A percentile compares a stretch with the other conserved stretches of the same genome.
Conservation (phyloP, 2,329 filamentous ascomycete genomes). For the Colletotrichum viniferum region DNA sequence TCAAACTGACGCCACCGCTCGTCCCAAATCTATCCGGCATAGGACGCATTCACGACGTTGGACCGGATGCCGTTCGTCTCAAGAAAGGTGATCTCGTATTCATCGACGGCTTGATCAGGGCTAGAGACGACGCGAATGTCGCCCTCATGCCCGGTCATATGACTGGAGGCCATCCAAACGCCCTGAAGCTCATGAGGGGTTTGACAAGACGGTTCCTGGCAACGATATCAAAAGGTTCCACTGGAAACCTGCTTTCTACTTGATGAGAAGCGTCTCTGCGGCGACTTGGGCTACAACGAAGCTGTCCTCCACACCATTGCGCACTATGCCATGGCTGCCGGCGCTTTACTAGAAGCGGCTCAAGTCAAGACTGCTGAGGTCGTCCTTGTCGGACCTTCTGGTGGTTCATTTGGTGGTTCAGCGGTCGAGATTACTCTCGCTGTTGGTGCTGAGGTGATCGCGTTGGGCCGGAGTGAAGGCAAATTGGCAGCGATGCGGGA, state of each 20-base stretch:
- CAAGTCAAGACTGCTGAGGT: constrained; percentile 51
- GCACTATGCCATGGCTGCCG: constrained; percentile 44
- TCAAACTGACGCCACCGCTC: constrained; percentile 31
- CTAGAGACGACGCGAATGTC: constrained; percentile 32
- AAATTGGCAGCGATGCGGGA: constrained; percentile 28
- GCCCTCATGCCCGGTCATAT: constrained; percentile 33
- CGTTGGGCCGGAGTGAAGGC: constrained; percentile 48
- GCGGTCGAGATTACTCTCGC: constrained; percentile 52
- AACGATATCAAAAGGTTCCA: constrained; percentile 32
- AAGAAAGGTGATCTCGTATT: constrained; percentile 37
- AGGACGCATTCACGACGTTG: constrained; percentile 38
- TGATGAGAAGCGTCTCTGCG: constrained; percentile 32
- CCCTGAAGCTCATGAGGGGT: constrained; percentile 27
- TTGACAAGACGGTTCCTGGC: constrained; percentile 37
- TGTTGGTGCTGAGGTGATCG: constrained; percentile 57
- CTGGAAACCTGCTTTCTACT: constrained; percentile 37
- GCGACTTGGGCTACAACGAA: constrained; percentile 41
- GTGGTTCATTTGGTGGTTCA: constrained; percentile 52
- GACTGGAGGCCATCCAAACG: constrained; percentile 25
- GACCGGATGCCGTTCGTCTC: constrained; percentile 34
- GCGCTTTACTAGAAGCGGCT: constrained; percentile 44
- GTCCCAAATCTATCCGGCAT: constrained; percentile 38
- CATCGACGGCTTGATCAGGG: constrained; percentile 31
- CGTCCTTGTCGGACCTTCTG: constrained; percentile 54
- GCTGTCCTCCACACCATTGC: constrained; percentile 43